Evolutionary conservation across 1,284 basidiomycete genomes (phyloP).

Genomic region (Pisolithus thermaeus): DNA sequence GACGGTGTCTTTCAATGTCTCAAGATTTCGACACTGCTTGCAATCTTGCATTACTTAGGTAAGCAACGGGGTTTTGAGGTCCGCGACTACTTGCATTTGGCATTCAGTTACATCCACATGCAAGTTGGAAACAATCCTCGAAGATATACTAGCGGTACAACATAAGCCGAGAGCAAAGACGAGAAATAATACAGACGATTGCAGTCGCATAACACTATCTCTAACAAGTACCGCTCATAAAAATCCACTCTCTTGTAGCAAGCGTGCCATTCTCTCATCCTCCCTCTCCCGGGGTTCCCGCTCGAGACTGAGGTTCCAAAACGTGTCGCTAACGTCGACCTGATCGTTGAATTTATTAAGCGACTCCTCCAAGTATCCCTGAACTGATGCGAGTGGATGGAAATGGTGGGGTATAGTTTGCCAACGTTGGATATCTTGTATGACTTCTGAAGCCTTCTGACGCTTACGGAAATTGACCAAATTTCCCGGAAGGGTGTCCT

Average conservation of each 20-base stretch:
- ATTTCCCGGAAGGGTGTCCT: conserved; percentile 74
- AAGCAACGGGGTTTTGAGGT: no score
- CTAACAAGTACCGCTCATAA: conserved; percentile 35
- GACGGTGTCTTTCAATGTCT: no score
- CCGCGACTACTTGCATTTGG: no score
- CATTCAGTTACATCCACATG: neutral
- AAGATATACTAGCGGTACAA: conserved; percentile 19
- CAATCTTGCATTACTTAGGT: no score
- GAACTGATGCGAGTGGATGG: conserved; percentile 60
- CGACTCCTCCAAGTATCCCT: conserved; percentile 73
- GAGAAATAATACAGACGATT: conserved; percentile 2
- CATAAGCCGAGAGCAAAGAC: conserved; percentile 4
- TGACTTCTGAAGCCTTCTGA: conserved; percentile 89
- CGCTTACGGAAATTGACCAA: conserved; percentile 97
- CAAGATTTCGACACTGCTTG: no score
- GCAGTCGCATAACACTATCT: conserved; percentile 1
- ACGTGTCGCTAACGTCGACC: conserved; percentile 59
- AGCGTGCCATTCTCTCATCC: conserved; percentile 87
- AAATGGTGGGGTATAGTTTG: conserved; percentile 91
- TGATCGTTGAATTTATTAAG: conserved; percentile 65
- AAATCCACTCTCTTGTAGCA: conserved; percentile 87
- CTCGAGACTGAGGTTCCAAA: conserved; percentile 82
- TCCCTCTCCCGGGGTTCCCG: conserved; percentile 92
- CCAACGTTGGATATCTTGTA: conserved; percentile 95
- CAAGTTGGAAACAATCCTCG: conserved; percentile 7